phyloP scores from a whole-genome alignment of 441 rosid species.

The Euphorbia schlechtendalii region DNA sequence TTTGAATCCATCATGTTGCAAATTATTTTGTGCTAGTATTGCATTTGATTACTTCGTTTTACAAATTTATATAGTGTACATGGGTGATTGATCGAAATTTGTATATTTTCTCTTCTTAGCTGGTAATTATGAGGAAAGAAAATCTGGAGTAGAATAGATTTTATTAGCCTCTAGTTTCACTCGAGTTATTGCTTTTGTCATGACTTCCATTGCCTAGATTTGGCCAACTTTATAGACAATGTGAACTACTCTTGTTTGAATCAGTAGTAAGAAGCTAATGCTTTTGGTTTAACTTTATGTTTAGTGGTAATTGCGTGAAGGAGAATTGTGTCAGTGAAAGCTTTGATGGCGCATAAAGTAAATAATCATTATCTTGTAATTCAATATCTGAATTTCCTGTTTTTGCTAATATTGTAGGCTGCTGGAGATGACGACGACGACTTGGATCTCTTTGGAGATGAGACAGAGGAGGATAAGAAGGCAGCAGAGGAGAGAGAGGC shows the following conservation, averaged over 20 bases:
- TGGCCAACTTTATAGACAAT: neutral
- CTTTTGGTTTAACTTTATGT: neutral
- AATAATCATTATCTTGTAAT: neutral
- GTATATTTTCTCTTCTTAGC: neutral
- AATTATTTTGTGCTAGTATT: neutral
- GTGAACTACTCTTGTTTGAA: neutral
- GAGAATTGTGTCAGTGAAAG: neutral
- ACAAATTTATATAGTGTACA: neutral
- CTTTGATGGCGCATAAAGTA: too few relatives aligned
- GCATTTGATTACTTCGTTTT: neutral
- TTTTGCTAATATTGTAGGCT: constrained; percentile 22
- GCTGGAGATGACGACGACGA: constrained; percentile 66
- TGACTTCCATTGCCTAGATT: neutral
- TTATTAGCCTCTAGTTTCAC: neutral
- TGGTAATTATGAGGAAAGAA: neutral
- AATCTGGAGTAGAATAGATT: neutral
- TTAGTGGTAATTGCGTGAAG: neutral
- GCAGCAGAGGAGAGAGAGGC: constrained; percentile 90
- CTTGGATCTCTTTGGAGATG: constrained; percentile 81
- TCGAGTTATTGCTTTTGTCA: neutral
- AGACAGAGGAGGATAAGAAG: constrained; percentile 90
- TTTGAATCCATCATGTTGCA: neutral
- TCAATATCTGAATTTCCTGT: neutral
- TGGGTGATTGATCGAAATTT: neutral
- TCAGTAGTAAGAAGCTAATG: neutral